A percentile compares a stretch with the other conserved stretches of the same genome.
Evolutionary conservation across 2,329 filamentous ascomycete species (phyloP).

Genomic region (Calycina herbarum): DNA sequence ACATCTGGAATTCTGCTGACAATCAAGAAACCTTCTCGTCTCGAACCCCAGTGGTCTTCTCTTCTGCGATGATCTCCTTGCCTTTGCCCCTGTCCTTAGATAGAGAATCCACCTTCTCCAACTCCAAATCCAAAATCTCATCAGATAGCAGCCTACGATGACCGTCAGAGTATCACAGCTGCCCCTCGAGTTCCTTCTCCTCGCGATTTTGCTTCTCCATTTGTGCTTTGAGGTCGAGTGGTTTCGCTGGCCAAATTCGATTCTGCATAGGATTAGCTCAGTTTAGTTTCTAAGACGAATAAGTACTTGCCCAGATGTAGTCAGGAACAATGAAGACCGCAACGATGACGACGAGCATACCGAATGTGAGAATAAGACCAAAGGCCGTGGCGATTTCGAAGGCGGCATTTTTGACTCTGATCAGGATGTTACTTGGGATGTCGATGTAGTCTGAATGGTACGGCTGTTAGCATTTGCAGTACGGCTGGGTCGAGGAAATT

Average conservation of each 20-base stretch:
- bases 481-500: not conserved
- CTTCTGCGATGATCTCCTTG: not conserved
- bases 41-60: not conserved
- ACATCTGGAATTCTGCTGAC: not conserved
- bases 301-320: not conserved
- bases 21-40: not conserved
- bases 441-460: not conserved
- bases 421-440: not conserved
- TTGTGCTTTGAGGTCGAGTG: not conserved
- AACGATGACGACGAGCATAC: not conserved
- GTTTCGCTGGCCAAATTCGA: not conserved
- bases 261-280: not conserved
- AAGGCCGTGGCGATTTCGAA: not conserved
- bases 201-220: not conserved
- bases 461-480: not conserved
- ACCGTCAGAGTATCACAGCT: not conserved
- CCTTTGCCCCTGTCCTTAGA: not conserved
- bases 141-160: not conserved
- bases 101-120: not conserved
- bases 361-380: not conserved
- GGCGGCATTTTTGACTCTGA: not conserved
- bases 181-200: not conserved
- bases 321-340: not conserved
- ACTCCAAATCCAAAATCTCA: not conserved
- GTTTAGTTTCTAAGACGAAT: not conserved